Percentiles rank a stretch among this genome's conserved stretches.
Conservation (phyloP, 2,329 filamentous ascomycete species). For the Ophiostoma quercus region DNA sequence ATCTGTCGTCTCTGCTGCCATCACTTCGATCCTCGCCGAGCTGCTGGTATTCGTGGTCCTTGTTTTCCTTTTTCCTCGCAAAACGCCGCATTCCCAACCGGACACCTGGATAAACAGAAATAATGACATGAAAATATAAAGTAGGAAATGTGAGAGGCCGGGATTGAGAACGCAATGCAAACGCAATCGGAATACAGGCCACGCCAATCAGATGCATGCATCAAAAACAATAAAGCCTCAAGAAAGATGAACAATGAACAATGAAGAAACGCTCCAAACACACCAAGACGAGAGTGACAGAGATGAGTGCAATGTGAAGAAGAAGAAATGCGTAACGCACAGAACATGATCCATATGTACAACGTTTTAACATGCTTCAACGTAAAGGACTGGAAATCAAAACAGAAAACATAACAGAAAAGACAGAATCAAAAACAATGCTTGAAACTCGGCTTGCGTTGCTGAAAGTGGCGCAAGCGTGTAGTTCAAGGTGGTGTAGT, state of each 20-base stretch:
- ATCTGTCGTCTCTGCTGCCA: not conserved
- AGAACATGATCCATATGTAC: slow-evolving; percentile 1
- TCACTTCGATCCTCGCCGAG: not conserved
- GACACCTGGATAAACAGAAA: not conserved
- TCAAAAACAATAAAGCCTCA: not conserved
- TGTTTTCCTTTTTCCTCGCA: not conserved
- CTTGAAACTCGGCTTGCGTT: slow-evolving; percentile 13
- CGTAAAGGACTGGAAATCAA: not conserved
- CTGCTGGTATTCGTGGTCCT: not conserved
- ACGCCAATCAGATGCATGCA: not conserved
- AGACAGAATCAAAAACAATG: not conserved
- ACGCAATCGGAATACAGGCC: not conserved
- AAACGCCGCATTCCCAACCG: slow-evolving; percentile 1
- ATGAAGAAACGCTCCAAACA: slow-evolving; percentile 5
- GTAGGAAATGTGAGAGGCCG: not conserved
- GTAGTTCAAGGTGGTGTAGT: not conserved
- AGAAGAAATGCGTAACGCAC: not conserved
- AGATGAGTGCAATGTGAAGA: not conserved
- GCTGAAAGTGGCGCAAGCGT: slow-evolving; percentile 16
- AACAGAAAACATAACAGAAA: not conserved
- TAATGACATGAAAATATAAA: not conserved
- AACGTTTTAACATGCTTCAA: not conserved
- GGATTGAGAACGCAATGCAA: not conserved
- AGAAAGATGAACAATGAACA: not conserved
- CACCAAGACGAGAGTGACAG: not conserved